phyloP scores from a whole-genome alignment of 306 rosid genomes.

The Fragaria ananassa region DNA sequence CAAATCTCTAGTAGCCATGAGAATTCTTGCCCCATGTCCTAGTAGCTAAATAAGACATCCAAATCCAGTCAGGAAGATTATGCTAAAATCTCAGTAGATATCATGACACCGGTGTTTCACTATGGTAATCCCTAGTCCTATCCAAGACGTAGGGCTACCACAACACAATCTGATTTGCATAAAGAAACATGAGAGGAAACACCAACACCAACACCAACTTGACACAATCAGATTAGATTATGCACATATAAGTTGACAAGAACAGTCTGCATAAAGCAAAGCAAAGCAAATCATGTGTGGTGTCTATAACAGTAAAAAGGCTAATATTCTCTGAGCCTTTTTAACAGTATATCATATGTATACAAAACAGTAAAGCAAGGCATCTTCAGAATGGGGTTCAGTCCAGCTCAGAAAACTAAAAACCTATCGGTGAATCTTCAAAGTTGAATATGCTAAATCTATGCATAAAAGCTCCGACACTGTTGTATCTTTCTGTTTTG shows the following conservation, averaged over 20 bases:
- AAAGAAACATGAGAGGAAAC: neutral
- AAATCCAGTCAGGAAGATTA: neutral
- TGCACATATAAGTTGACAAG: slow-evolving; percentile 4
- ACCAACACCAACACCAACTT: slow-evolving; percentile 5
- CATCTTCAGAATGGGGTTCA: neutral
- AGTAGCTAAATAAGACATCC: slow-evolving; percentile 2
- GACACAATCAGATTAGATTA: neutral
- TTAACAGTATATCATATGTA: neutral
- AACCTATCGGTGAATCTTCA: neutral
- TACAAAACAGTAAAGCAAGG: neutral
- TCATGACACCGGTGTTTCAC: slow-evolving; percentile 11
- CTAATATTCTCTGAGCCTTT: slow-evolving; percentile 8
- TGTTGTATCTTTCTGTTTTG: slow-evolving; percentile 11
- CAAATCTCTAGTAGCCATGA: neutral
- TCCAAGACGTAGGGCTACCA: neutral
- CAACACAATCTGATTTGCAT: slow-evolving; percentile 2
- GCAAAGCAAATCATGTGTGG: slow-evolving; percentile 2
- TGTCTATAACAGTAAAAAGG: neutral
- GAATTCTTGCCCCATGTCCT: neutral
- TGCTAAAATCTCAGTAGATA: neutral
- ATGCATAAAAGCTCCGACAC: neutral
- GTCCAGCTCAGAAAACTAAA: neutral
- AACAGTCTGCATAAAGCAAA: slow-evolving; percentile 4
- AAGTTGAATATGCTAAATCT: neutral
- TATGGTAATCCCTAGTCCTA: neutral